A percentile compares a stretch with the other conserved stretches of the same genome.
phyloP scores from a whole-genome alignment of 1,284 basidiomycete genomes.

The Sporisorium sorghi region DNA sequence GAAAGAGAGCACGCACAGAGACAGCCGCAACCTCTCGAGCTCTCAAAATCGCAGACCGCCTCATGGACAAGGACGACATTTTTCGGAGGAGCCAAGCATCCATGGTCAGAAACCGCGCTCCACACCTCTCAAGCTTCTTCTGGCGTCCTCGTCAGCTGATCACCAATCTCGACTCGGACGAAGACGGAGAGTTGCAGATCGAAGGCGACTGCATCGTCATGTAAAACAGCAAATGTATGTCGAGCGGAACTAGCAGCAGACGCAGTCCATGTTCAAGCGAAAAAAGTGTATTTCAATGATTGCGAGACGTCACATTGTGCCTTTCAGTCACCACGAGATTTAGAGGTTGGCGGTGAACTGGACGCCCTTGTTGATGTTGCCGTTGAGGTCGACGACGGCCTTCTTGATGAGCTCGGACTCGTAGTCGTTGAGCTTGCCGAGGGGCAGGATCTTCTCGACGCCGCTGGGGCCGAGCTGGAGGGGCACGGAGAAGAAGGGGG shows the following conservation, averaged over 20 bases:
- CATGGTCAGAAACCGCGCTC: background rate
- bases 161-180: slow-evolving; percentile 5
- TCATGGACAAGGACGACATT: slow-evolving; percentile 30
- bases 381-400: slow-evolving; percentile 73
- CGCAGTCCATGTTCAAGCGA: too few relatives aligned
- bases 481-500: slow-evolving; percentile 67
- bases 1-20: slow-evolving; percentile 1
- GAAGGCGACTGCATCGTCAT: slow-evolving; percentile 12
- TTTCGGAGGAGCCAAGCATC: slow-evolving; percentile 10
- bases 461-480: slow-evolving; percentile 69
- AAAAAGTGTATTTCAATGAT: slow-evolving; percentile 1
- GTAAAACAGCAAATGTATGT: background rate
- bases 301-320: background rate
- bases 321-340: background rate
- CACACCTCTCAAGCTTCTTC: background rate
- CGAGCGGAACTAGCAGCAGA: background rate
- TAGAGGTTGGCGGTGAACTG: slow-evolving; percentile 54
- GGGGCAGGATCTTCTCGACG: slow-evolving; percentile 73
- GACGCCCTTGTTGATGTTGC: slow-evolving; percentile 73
- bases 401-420: slow-evolving; percentile 72
- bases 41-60: slow-evolving; percentile 18
- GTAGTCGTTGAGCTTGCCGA: slow-evolving; percentile 72
- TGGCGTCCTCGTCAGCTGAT: slow-evolving; percentile 25
- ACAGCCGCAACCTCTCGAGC: background rate
- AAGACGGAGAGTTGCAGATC: background rate